Percentiles rank a stretch among this genome's conserved stretches.
phyloP scores from a whole-genome alignment of 768 basidiomycete species.

The Leccinum uliginosum region DNA sequence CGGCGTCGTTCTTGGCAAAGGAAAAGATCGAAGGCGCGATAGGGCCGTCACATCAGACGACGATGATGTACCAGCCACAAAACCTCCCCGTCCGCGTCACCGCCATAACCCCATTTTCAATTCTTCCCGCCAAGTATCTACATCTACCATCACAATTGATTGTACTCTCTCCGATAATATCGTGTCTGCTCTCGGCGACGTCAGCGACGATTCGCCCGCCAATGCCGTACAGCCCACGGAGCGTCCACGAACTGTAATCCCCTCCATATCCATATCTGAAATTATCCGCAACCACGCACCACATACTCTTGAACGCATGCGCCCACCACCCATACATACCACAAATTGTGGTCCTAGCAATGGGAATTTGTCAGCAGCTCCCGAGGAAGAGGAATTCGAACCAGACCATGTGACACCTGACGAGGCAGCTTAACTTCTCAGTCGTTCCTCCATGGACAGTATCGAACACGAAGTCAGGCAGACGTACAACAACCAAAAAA shows the following conservation, averaged over 20 bases:
- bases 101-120: constrained; percentile 17
- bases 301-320: constrained; percentile 45
- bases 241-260: constrained; percentile 50
- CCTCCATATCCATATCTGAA: constrained; percentile 85
- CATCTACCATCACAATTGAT: constrained; percentile 30
- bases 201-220: constrained; percentile 5
- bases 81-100: constrained; percentile 19
- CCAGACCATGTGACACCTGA: constrained; percentile 47
- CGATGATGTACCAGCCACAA: constrained; percentile 36
- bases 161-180: constrained; percentile 16
- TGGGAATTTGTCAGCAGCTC: constrained; percentile 39
- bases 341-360: constrained; percentile 47
- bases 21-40: constrained; percentile 28
- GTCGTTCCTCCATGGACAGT: constrained; percentile 85
- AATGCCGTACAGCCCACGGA: constrained; percentile 21
- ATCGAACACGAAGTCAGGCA: constrained; percentile 77
- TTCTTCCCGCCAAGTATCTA: constrained; percentile 24
- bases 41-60: constrained; percentile 44
- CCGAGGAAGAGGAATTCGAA: constrained; percentile 49
- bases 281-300: constrained; percentile 80
- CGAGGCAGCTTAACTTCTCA: constrained; percentile 61
- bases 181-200: constrained; percentile 7
- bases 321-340: constrained; percentile 41
- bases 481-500: constrained; percentile 59
- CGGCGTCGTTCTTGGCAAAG: constrained; percentile 63